Percentiles rank a stretch among this genome's conserved stretches.
Conservation (phyloP, 371 early-diverging fungal species). For the Mortierella sp. region DNA sequence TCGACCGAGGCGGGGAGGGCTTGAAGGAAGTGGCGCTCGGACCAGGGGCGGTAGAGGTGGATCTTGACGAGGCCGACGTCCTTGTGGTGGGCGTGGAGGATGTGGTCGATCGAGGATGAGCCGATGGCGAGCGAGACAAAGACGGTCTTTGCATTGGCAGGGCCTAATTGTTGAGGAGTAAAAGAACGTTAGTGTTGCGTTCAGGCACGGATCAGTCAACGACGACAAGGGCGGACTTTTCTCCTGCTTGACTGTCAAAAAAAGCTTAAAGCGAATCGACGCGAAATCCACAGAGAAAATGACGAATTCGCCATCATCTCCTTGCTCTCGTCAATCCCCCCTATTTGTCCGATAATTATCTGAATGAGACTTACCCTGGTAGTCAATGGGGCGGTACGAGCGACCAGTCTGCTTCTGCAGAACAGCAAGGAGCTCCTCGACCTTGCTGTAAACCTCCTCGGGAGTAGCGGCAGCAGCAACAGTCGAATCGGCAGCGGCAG, state of each 20-base stretch:
- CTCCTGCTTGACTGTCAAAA: neutral
- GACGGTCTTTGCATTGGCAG: constrained; percentile 60
- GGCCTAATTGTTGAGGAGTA: constrained; percentile 27
- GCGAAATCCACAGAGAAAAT: constrained; percentile 46
- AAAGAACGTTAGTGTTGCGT: neutral
- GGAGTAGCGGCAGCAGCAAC: constrained; percentile 19
- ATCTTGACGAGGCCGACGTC: constrained; percentile 75
- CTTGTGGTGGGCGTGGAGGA: constrained; percentile 43
- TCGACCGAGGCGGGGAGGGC: constrained; percentile 70
- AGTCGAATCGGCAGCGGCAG: neutral
- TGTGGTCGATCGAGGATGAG: constrained; percentile 64
- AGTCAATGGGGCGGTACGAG: constrained; percentile 52
- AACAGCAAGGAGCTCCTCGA: constrained; percentile 43
- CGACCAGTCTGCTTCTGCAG: constrained; percentile 57
- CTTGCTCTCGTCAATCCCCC: neutral
- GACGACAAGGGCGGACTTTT: neutral
- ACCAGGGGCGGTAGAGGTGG: constrained; percentile 76
- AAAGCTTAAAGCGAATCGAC: constrained; percentile 1
- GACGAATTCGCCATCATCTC: constrained; percentile 41
- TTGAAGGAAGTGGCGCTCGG: constrained; percentile 66
- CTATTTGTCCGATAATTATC: constrained; percentile 6
- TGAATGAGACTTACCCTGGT: constrained; percentile 44
- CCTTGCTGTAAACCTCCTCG: constrained; percentile 51
- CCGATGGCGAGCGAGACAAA: constrained; percentile 76
- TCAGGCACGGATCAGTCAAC: neutral